Evolutionary conservation across 768 basidiomycete species (phyloP).

Genomic region (Phaffia tasmanica): DNA sequence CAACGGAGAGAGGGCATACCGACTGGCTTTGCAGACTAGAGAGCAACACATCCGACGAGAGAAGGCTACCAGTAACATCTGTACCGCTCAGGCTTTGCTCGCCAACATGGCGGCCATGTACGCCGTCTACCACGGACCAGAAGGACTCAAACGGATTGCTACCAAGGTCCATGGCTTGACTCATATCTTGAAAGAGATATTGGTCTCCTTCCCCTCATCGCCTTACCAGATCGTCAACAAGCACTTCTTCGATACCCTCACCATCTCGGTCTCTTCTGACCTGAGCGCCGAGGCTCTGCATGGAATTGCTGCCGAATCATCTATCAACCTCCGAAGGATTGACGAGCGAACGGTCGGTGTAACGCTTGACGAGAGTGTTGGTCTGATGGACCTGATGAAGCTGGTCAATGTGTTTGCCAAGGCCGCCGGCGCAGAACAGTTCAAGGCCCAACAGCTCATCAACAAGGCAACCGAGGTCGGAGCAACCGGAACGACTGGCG

Average conservation of each 20-base stretch:
- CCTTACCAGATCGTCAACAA: constrained; percentile 64
- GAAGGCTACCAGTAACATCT: constrained; percentile 97
- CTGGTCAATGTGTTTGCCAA: constrained; percentile 72
- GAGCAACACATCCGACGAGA: constrained; percentile 96
- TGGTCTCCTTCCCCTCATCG: constrained; percentile 45
- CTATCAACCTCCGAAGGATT: constrained; percentile 38
- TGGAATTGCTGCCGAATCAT: constrained; percentile 10
- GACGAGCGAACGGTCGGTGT: constrained; percentile 68
- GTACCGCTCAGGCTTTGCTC: constrained; percentile 91
- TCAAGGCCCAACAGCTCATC: constrained; percentile 21
- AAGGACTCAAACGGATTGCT: constrained; percentile 71
- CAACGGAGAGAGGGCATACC: constrained; percentile 75
- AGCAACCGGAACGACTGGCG: not conserved
- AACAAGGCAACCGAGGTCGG: constrained; percentile 13
- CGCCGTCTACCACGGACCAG: constrained; percentile 69
- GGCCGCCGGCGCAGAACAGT: constrained; percentile 37
- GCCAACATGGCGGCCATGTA: constrained; percentile 99
- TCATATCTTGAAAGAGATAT: constrained; percentile 55
- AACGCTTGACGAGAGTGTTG: constrained; percentile 84
- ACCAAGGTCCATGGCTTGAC: constrained; percentile 82
- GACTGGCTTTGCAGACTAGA: constrained; percentile 86
- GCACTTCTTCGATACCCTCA: constrained; percentile 74
- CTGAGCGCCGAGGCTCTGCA: constrained; percentile 21
- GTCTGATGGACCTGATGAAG: constrained; percentile 58
- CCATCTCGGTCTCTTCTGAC: constrained; percentile 15